Conservation (phyloP, 331 rosid genomes). For the Phaseolus coccineus region DNA sequence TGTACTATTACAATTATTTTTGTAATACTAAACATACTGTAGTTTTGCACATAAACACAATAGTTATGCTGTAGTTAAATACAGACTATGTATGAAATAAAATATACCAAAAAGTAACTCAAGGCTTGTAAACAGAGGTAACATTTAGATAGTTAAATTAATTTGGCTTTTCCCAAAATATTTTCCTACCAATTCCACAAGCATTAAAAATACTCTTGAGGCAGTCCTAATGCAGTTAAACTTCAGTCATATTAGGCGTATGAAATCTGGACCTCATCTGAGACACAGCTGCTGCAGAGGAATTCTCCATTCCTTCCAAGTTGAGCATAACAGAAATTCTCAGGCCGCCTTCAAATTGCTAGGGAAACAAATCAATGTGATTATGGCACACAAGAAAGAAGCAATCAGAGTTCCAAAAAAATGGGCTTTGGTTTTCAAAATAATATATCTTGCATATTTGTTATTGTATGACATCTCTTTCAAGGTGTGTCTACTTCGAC, state of each 20-base stretch:
- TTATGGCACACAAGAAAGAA: not conserved
- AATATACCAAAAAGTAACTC: not conserved
- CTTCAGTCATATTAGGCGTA: not conserved
- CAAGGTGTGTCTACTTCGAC: slow-evolving; percentile 45
- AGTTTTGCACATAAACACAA: too few relatives aligned
- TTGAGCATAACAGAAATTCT: slow-evolving; percentile 17
- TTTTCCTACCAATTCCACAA: not conserved
- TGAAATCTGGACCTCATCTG: slow-evolving; percentile 1
- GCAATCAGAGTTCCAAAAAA: not conserved
- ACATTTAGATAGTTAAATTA: not conserved
- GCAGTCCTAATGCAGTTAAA: not conserved
- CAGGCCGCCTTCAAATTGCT: slow-evolving; percentile 10
- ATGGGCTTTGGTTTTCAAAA: not conserved
- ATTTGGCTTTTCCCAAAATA: slow-evolving; percentile 13
- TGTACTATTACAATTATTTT: not conserved
- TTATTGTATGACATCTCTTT: slow-evolving; percentile 20
- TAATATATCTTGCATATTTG: slow-evolving; percentile 14
- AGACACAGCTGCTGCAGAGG: slow-evolving; percentile 17
- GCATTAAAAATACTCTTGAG: slow-evolving; percentile 20
- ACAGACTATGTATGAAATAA: not conserved
- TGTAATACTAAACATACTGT: not conserved
- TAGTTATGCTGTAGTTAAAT: too few relatives aligned
- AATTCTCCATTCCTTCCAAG: slow-evolving; percentile 5
- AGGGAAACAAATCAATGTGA: not conserved
- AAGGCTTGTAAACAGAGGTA: slow-evolving; percentile 6